Evolutionary conservation across 805 yeast genomes (phyloP).

Genomic region (Spathaspora girioi): DNA sequence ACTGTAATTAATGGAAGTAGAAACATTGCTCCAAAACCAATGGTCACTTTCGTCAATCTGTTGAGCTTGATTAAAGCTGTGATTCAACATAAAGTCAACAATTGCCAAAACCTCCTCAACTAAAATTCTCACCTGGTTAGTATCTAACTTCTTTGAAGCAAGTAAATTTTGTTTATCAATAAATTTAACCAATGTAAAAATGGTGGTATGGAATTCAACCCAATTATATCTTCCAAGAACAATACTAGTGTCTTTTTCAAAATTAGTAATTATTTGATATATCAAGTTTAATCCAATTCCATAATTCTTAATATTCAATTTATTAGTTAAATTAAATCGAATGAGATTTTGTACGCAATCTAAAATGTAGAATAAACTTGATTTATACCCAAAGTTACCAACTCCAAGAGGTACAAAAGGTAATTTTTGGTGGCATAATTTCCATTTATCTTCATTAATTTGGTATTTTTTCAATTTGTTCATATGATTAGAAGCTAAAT

Average conservation of each 20-base stretch:
- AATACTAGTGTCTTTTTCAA: slow-evolving; percentile 11
- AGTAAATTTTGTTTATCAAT: slow-evolving; percentile 16
- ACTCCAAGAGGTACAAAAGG: slow-evolving; percentile 29
- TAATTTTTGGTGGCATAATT: slow-evolving; percentile 36
- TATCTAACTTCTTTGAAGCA: slow-evolving; percentile 13
- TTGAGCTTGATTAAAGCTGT: slow-evolving; percentile 15
- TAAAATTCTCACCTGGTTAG: slow-evolving; percentile 12
- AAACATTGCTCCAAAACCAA: slow-evolving; percentile 12
- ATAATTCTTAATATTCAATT: slow-evolving; percentile 27
- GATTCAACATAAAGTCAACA: slow-evolving; percentile 14
- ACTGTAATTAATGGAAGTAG: slow-evolving; percentile 25
- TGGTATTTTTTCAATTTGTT: slow-evolving; percentile 12
- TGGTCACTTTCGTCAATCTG: slow-evolving; percentile 9
- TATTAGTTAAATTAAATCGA: slow-evolving; percentile 36
- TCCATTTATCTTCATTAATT: slow-evolving; percentile 39
- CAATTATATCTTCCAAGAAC: slow-evolving; percentile 27
- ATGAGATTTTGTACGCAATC: slow-evolving; percentile 27
- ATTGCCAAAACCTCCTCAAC: slow-evolving; percentile 22
- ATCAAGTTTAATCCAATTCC: slow-evolving; percentile 23
- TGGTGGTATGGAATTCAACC: slow-evolving; percentile 29
- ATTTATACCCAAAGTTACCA: slow-evolving; percentile 21
- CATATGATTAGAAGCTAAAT: slow-evolving; percentile 9
- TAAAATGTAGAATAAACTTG: slow-evolving; percentile 29
- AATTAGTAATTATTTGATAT: slow-evolving; percentile 19
- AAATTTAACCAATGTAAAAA: slow-evolving; percentile 29